Base-by-base conservation (phyloP, 805 yeast genomes). In the Starmera quercuum region DNA sequence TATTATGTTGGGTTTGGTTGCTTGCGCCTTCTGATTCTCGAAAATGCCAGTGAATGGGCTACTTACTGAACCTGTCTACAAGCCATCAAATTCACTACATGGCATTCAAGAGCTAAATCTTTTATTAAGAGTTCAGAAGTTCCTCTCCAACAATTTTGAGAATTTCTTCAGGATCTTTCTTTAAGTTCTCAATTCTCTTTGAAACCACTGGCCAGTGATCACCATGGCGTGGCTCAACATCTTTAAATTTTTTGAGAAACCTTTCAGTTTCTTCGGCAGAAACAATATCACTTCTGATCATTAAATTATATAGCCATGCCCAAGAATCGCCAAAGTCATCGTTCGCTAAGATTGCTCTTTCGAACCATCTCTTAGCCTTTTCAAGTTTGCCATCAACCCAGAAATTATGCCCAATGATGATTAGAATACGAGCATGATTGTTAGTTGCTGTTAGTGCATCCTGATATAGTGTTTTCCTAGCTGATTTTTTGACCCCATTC, bases 301-400 rank as follows among this genome's bases (percentile, higher is more conserved):
- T 36, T 40, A 69, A 73, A 19, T 65, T 62, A 44, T 71, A 73
- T 31, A 65, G 48, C 80, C 86, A 79, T 1, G 75, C 71, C 82
- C 94, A 86, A 3, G 68, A 56, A 55, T 88, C 97, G 4, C 95
- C 97, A 49, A 64, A 71, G n/a, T 57, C 61, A 1, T 61, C 53
- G 36, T 78, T 75, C 3, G 65, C 61, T n/a, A 58, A 62, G 9
- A 79, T 51, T 0, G 92, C 83, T 34, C 82, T 64, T 31, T 79
- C 80, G 36, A 86, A 72, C 86, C 95, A 88, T 11, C 77, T 66
- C 35, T 64, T 61, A 0, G 94, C 84, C 42, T 77, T 79, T 2
- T 68, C 58, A 18, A 67, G 55, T 42, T 82, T 82, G 0, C 82
- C 79, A 18, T 74, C 81, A 2, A 60, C 47, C 78, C 80, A 79